Conservation (phyloP, 73 alveolate genomes). For the Durusdinium trenchii region DNA sequence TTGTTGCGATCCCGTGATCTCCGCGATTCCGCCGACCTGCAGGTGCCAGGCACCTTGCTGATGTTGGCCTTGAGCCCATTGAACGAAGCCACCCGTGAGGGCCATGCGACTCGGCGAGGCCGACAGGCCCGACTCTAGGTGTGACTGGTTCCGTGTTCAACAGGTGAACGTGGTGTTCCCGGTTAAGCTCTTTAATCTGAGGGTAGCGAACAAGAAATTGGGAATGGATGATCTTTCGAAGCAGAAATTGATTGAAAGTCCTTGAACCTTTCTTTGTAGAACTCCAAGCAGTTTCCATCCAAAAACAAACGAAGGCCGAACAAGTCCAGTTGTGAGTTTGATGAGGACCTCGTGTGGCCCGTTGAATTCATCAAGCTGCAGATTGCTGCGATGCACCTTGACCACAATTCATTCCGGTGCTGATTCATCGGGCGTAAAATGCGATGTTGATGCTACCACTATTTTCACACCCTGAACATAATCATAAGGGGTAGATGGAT, state of each 20-base stretch:
- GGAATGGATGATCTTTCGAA: background rate
- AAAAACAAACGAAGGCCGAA: background rate
- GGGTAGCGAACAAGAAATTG: too few species aligned
- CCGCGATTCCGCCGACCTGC: too few species aligned
- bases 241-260: background rate
- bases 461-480: too few species aligned
- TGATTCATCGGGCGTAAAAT: too few species aligned
- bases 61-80: constrained; percentile 57
- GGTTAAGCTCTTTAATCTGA: too few species aligned
- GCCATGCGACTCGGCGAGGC: background rate
- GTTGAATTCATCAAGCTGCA: constrained; percentile 70
- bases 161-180: too few species aligned
- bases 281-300: background rate
- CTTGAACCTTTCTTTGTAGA: background rate
- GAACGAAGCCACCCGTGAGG: background rate
- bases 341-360: constrained; percentile 31
- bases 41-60: constrained; percentile 73
- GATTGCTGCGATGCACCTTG: constrained; percentile 33
- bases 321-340: background rate
- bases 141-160: too few species aligned
- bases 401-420: too few species aligned
- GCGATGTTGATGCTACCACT: too few species aligned
- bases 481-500: too few species aligned
- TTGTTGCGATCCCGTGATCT: too few species aligned
- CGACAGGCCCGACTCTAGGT: too few species aligned